Base-by-base conservation (phyloP, 2,329 filamentous ascomycete species). In the Gyromitra esculenta region DNA sequence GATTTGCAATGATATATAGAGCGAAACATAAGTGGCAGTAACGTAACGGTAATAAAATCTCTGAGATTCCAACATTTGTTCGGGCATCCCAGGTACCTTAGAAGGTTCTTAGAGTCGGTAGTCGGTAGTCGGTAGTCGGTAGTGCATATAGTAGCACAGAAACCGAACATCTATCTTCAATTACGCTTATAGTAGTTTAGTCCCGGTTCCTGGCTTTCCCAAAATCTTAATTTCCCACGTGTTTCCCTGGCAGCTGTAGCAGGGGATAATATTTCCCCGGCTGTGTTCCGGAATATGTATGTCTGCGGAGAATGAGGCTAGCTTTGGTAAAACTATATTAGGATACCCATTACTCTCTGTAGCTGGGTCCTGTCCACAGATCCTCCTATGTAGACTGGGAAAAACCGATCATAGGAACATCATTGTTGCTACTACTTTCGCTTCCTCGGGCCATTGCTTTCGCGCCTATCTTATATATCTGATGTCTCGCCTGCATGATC, bases 171-270 rank as follows among this genome's bases (percentile, higher is more conserved):
- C 50, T 2, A 52, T 21, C 15, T 15, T 5, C 18, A 59, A 52
- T 43, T 37, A 18, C n/a, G 18, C 9, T 45, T 45, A 31, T 67
- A 41, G 35, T 11, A 54, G 39, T 25, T 25, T 59, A 13, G 41
- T 18, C 39, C 41, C 35, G 54, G 35, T 60, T 45, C n/a, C 13
- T 69, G 37, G 31, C 2, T 21, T 59, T 50, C 66, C 66, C 8
- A n/a, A 21, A 39, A 62, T 50, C 54, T 31, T 6, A 45, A n/a
- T 48, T 37, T 52, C 31, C 66, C 66, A 69, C 66, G 66, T 69
- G 56, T 60, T 50, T 15, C 54, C 54, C 66, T 41, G 43, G 50
- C 35, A 45, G 31, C 35, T n/a, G 18, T 57, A 57, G n/a, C 37
- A 31, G 25, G 13, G 62, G 31, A n/a, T 15, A 18, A 39, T 65